Percentiles rank a stretch among this genome's conserved stretches.
These are phyloP conservation scores for Metschnikowia arizonensis DNA, from an alignment of 805 yeast species.

Conservation along the genomic window DNA sequence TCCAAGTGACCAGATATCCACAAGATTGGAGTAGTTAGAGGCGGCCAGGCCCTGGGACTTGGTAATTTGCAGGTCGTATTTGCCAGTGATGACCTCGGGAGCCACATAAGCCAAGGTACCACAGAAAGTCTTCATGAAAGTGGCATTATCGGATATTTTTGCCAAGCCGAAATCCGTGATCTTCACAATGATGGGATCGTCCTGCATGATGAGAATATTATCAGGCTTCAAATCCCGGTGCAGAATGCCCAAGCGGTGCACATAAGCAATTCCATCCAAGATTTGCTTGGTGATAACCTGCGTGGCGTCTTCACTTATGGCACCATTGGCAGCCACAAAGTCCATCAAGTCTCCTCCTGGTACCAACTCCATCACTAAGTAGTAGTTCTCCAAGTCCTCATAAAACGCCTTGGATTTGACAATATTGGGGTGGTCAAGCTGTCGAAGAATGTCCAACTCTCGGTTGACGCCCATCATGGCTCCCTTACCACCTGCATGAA, in stretches of 20 bases:
- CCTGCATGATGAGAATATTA: conserved; percentile 83
- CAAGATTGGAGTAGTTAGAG: conserved; percentile 69
- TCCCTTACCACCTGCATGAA: conserved; percentile 58
- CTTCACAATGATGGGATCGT: conserved; percentile 87
- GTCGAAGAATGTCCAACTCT: conserved; percentile 75
- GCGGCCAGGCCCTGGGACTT: conserved; percentile 25
- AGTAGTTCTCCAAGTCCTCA: conserved; percentile 77
- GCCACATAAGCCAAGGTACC: conserved; percentile 97
- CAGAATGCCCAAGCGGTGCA: conserved; percentile 86
- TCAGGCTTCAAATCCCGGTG: conserved; percentile 97
- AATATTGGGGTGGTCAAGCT: conserved; percentile 79
- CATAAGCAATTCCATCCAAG: conserved; percentile 76
- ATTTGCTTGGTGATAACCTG: conserved; percentile 84
- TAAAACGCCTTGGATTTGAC: conserved; percentile 79
- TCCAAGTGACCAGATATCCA: conserved; percentile 98
- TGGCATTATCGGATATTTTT: conserved; percentile 76
- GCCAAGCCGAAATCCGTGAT: conserved; percentile 97
- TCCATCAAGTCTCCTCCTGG: conserved; percentile 98
- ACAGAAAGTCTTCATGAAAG: conserved; percentile 92
- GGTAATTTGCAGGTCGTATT: conserved; percentile 38
- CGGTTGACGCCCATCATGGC: conserved; percentile 74
- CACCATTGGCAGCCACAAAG: conserved; percentile 87
- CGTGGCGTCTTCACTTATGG: conserved; percentile 87
- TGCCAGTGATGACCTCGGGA: conserved; percentile 78
- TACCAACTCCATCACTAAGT: conserved; percentile 91